Evolutionary conservation across 106 monocot species (phyloP).

Genomic region (Posidonia australis): DNA sequence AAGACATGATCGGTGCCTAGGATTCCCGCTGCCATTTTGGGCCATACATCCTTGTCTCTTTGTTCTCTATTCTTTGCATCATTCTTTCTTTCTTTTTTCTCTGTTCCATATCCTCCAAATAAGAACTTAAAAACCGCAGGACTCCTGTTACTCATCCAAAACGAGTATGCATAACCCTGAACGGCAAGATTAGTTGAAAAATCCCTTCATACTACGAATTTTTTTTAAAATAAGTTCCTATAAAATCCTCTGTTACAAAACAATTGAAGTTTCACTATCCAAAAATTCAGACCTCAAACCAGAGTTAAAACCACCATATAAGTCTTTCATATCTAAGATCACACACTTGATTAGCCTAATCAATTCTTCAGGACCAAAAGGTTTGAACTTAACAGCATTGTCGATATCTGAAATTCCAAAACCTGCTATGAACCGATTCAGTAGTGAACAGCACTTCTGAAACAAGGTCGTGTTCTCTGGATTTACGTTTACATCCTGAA

Average conservation of each 20-base stretch:
- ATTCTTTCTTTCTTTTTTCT: background rate
- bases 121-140: background rate
- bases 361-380: slow-evolving; percentile 38
- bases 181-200: background rate
- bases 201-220: background rate
- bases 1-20: too few relatives aligned
- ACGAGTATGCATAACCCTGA: background rate
- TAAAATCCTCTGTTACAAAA: background rate
- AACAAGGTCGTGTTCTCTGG: background rate
- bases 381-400: slow-evolving; percentile 4
- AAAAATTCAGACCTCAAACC: slow-evolving; percentile 5
- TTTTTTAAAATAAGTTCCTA: background rate
- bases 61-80: background rate
- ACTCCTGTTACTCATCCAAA: background rate
- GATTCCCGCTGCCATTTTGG: too few relatives aligned
- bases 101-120: background rate
- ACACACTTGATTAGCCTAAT: slow-evolving; percentile 47
- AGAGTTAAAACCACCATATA: slow-evolving; percentile 6
- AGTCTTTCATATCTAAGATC: slow-evolving; percentile 11
- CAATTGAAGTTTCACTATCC: background rate
- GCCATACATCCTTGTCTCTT: background rate
- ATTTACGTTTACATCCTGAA: slow-evolving; percentile 1
- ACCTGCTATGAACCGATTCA: background rate
- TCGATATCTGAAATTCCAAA: slow-evolving; percentile 5
- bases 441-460: slow-evolving; percentile 4